Conservation (phyloP, 2,329 filamentous ascomycete species). For the Neurospora sp. region DNA sequence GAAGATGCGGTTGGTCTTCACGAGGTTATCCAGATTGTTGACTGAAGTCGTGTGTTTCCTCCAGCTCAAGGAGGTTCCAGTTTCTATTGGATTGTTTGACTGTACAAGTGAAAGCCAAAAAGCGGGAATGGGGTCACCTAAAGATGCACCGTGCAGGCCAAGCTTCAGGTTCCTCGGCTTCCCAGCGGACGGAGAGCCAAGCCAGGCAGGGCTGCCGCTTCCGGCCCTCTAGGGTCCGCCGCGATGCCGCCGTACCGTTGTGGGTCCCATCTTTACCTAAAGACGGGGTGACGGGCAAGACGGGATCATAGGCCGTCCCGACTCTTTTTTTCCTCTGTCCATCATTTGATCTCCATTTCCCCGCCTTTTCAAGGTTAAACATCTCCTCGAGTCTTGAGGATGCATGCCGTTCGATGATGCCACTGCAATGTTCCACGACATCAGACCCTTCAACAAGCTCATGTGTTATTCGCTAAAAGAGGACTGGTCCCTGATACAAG, state of each 20-base stretch:
- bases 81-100: too few relatives aligned
- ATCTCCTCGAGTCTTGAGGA: background rate
- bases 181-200: background rate
- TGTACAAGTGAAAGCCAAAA: background rate
- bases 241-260: background rate
- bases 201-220: background rate
- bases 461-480: background rate
- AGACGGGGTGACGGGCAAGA: background rate
- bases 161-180: background rate
- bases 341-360: background rate
- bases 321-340: too few relatives aligned
- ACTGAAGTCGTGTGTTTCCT: background rate
- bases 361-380: background rate
- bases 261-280: background rate
- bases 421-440: background rate
- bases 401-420: background rate
- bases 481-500: background rate
- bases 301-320: background rate
- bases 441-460: background rate
- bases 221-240: background rate
- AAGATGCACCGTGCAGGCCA: background rate
- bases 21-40: background rate
- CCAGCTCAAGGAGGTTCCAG: background rate
- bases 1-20: background rate
- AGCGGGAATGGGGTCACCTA: background rate